phyloP scores from a whole-genome alignment of 2,329 filamentous ascomycete genomes.

The Fusarium sulawesiense region DNA sequence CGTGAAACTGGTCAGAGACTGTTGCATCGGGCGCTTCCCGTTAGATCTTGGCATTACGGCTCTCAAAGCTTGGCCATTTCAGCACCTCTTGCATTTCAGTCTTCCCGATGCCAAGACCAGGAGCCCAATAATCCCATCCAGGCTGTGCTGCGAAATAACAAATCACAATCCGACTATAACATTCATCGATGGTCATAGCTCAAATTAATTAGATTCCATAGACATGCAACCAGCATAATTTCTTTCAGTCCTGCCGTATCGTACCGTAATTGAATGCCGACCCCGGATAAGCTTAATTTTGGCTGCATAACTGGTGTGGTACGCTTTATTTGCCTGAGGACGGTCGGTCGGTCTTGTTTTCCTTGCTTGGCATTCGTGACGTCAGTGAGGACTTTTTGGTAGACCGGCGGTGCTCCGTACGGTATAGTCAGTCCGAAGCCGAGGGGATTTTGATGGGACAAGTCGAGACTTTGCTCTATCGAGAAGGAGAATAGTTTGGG shows the following conservation, averaged over 20 bases:
- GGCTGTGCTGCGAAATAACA: slow-evolving; percentile 6
- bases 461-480: neutral
- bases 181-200: neutral
- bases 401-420: neutral
- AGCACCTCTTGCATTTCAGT: neutral
- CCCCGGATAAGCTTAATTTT: slow-evolving; percentile 18
- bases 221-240: neutral
- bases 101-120: neutral
- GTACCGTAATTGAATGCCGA: neutral
- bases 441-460: neutral
- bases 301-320: neutral
- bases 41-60: slow-evolving; percentile 1
- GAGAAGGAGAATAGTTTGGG: slow-evolving; percentile 4
- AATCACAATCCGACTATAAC: neutral
- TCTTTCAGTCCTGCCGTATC: neutral
- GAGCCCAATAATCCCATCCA: neutral
- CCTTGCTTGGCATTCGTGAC: slow-evolving; percentile 5
- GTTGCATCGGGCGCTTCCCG: neutral
- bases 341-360: neutral
- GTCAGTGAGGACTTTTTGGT: slow-evolving; percentile 2
- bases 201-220: slow-evolving; percentile 3
- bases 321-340: neutral
- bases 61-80: neutral
- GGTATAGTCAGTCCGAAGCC: neutral
- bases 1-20: neutral